Conservation (phyloP, 2,329 filamentous ascomycete genomes). For the Sporothrix curviconia region DNA sequence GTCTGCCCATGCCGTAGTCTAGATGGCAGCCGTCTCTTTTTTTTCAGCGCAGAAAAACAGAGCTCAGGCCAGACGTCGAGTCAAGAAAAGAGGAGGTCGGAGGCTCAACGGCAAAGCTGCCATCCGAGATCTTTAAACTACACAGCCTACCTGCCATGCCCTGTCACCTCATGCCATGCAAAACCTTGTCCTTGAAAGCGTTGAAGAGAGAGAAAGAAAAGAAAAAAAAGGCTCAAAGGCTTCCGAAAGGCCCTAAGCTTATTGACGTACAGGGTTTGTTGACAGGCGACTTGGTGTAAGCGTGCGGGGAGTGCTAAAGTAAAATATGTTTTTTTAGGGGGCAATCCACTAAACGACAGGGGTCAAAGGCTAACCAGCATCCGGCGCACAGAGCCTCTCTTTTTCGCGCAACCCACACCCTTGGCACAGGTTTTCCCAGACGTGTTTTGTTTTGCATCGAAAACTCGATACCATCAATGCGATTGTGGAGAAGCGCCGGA, state of each 20-base stretch:
- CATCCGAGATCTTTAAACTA: conserved; percentile 7
- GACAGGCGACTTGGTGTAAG: not conserved
- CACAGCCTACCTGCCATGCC: conserved; percentile 1
- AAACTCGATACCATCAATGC: conserved; percentile 16
- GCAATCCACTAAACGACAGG: no score
- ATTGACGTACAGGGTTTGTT: no score
- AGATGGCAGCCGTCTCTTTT: not conserved
- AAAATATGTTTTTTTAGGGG: not conserved
- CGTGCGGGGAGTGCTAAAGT: not conserved
- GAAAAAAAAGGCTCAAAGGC: not conserved
- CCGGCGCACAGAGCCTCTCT: conserved; percentile 14
- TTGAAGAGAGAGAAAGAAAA: not conserved
- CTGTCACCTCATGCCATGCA: not conserved
- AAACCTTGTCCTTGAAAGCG: not conserved
- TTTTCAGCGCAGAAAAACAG: not conserved
- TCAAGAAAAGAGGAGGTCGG: not conserved
- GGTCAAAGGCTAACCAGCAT: no score
- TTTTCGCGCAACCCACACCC: not conserved
- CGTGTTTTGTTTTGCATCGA: conserved; percentile 17
- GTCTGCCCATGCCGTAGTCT: no score
- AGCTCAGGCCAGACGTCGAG: not conserved
- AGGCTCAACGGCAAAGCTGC: not conserved
- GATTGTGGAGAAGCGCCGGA: not conserved
- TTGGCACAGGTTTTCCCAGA: conserved; percentile 12
- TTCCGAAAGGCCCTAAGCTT: no score